Percentiles rank a stretch among this genome's conserved stretches.
phyloP scores from a whole-genome alignment of 2,329 filamentous ascomycete genomes.

The Aureobasidium leucospermi region DNA sequence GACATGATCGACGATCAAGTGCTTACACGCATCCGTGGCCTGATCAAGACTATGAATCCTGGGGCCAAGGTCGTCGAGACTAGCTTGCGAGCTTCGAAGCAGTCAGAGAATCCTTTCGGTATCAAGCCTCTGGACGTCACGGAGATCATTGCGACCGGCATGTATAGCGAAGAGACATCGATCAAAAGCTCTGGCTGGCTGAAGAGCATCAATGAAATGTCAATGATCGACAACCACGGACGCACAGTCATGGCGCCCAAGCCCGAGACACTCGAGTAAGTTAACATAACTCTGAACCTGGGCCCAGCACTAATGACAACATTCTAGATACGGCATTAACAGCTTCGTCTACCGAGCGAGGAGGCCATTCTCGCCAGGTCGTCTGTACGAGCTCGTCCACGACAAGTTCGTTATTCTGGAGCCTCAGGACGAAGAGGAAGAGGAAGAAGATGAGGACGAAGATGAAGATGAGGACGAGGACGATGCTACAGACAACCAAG shows the following conservation, averaged over 20 bases:
- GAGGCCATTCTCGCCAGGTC: conserved; percentile 35
- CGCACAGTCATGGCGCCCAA: conserved; percentile 54
- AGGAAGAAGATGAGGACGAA: conserved; percentile 27
- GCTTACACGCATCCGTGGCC: conserved; percentile 39
- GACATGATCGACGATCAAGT: conserved; percentile 48
- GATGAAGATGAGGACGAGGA: conserved; percentile 17
- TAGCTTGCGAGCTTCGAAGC: conserved; percentile 21
- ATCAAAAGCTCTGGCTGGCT: conserved; percentile 63
- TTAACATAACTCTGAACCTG: neutral
- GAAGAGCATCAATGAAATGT: conserved; percentile 62
- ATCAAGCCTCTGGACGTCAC: conserved; percentile 38
- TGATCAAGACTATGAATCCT: conserved; percentile 59
- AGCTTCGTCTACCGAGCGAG: conserved; percentile 62
- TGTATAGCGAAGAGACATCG: conserved; percentile 58
- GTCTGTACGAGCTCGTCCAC: conserved; percentile 34
- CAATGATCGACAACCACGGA: conserved; percentile 44
- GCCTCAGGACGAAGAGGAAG: conserved; percentile 30
- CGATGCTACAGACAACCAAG: neutral
- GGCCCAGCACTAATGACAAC: neutral
- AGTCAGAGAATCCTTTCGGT: conserved; percentile 13
- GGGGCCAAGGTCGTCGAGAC: conserved; percentile 57
- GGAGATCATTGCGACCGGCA: conserved; percentile 57
- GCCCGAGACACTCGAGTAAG: conserved; percentile 61
- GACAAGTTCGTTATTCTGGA: conserved; percentile 39
- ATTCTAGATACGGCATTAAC: conserved; percentile 53